Conservation (phyloP, 2,329 filamentous ascomycete species). For the Elsinoe fawcettii region DNA sequence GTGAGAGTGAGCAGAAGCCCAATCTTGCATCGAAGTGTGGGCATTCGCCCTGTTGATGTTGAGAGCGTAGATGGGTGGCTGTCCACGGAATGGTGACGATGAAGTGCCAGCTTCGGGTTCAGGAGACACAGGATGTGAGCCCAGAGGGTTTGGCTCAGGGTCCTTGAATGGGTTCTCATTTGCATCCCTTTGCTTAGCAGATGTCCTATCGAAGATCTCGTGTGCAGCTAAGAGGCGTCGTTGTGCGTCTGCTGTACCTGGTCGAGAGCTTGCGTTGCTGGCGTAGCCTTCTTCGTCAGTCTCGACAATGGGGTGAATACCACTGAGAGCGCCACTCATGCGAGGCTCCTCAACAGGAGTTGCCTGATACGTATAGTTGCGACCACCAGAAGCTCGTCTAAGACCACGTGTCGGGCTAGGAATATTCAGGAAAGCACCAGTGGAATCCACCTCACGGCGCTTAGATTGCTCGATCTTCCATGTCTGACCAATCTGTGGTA, state of each 20-base stretch:
- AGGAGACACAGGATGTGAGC: conserved; percentile 29
- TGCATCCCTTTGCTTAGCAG: conserved; percentile 19
- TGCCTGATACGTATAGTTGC: conserved; percentile 31
- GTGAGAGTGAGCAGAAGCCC: conserved; percentile 10
- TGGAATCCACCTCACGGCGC: conserved; percentile 35
- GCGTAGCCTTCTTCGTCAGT: conserved; percentile 47
- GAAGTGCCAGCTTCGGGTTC: conserved; percentile 16
- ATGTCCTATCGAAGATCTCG: conserved; percentile 7
- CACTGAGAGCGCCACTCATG: conserved; percentile 42
- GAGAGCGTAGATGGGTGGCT: conserved; percentile 8
- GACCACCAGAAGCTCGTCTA: conserved; percentile 32
- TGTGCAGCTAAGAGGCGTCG: conserved; percentile 3
- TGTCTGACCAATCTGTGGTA: conserved; percentile 6
- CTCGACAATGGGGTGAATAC: conserved; percentile 57
- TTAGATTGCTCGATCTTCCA: conserved; percentile 14
- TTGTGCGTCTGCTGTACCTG: conserved; percentile 3
- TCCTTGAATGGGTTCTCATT: conserved; percentile 37
- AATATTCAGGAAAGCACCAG: conserved; percentile 40
- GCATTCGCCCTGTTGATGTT: neutral
- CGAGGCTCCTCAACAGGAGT: conserved; percentile 40
- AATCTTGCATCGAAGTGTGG: conserved; percentile 1
- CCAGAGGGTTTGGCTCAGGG: conserved; percentile 30
- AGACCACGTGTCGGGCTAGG: conserved; percentile 43
- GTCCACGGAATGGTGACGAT: neutral
- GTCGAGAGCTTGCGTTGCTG: conserved; percentile 9